These are phyloP conservation scores for Phlebiopsis flavidoalba DNA, from an alignment of 768 basidiomycete genomes.

Conservation along the genomic window DNA sequence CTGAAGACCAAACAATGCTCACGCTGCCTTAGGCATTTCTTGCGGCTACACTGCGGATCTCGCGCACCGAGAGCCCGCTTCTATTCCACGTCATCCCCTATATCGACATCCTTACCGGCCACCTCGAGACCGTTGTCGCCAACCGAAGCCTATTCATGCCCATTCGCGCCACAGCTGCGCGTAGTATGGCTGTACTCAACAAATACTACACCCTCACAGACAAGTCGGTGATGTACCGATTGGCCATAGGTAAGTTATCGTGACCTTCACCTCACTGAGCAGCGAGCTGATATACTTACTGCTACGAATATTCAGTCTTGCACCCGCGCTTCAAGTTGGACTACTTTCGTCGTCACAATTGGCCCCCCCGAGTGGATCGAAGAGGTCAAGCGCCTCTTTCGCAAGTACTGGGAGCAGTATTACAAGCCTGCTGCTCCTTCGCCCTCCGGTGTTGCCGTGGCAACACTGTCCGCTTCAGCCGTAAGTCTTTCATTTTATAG, in stretches of 20 bases:
- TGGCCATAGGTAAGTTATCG: too few species aligned
- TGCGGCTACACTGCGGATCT: slow-evolving; percentile 1
- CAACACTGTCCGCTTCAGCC: not conserved
- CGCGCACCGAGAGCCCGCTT: slow-evolving; percentile 6
- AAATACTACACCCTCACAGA: too few species aligned
- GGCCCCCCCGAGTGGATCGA: slow-evolving; percentile 20
- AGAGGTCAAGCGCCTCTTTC: slow-evolving; percentile 3
- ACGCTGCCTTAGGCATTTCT: too few species aligned
- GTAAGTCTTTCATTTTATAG: not conserved
- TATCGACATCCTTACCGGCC: slow-evolving; percentile 16
- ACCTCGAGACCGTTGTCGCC: slow-evolving; percentile 9
- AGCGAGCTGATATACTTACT: too few species aligned
- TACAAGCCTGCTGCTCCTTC: slow-evolving; percentile 12
- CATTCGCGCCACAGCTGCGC: slow-evolving; percentile 9
- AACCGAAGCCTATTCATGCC: slow-evolving; percentile 1
- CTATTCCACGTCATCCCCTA: slow-evolving; percentile 21
- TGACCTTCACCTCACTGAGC: too few species aligned
- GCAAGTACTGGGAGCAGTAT: not conserved
- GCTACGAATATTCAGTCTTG: slow-evolving; percentile 19
- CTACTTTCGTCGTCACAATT: slow-evolving; percentile 16
- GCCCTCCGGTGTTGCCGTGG: not conserved
- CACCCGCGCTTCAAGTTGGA: slow-evolving; percentile 17
- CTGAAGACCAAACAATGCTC: too few species aligned
- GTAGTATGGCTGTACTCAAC: too few species aligned
- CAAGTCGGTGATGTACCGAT: too few species aligned